phyloP scores from a whole-genome alignment of 225 moss, liverwort and hornwort genomes.

The Ulota crispa region DNA sequence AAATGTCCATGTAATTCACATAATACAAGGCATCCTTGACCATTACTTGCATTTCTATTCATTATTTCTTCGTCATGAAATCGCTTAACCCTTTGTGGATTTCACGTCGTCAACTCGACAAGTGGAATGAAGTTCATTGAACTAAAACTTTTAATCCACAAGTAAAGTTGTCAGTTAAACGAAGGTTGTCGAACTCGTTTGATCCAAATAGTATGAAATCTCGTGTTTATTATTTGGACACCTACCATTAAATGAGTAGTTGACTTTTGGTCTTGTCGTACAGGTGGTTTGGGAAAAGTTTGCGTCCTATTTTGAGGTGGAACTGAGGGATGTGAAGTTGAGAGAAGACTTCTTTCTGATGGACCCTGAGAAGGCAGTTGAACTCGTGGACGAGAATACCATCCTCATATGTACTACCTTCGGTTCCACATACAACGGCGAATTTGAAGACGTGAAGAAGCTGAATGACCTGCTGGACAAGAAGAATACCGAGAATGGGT shows the following conservation, averaged over 20 bases:
- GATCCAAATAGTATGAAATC: background rate
- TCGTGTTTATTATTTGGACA: background rate
- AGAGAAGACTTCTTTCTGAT: slow-evolving; percentile 58
- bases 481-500: slow-evolving; percentile 67
- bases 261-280: background rate
- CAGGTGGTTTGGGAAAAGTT: slow-evolving; percentile 99
- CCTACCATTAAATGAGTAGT: background rate
- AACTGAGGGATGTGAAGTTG: slow-evolving; percentile 77
- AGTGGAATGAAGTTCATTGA: background rate
- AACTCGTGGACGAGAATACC: slow-evolving; percentile 88
- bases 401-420: slow-evolving; percentile 84
- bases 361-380: slow-evolving; percentile 78
- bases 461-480: slow-evolving; percentile 70
- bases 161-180: background rate
- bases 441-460: slow-evolving; percentile 86
- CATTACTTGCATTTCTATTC: background rate
- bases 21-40: background rate
- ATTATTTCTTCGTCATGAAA: background rate
- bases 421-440: slow-evolving; percentile 88
- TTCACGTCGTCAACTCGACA: background rate
- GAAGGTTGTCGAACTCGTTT: background rate
- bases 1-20: slow-evolving; percentile 71
- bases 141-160: background rate
- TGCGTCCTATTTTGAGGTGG: slow-evolving; percentile 88
- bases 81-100: background rate